Evolutionary conservation across 805 yeast species (phyloP), one percentile per base, ranked within the genome.

Genomic region (Candida chauliodis): DNA sequence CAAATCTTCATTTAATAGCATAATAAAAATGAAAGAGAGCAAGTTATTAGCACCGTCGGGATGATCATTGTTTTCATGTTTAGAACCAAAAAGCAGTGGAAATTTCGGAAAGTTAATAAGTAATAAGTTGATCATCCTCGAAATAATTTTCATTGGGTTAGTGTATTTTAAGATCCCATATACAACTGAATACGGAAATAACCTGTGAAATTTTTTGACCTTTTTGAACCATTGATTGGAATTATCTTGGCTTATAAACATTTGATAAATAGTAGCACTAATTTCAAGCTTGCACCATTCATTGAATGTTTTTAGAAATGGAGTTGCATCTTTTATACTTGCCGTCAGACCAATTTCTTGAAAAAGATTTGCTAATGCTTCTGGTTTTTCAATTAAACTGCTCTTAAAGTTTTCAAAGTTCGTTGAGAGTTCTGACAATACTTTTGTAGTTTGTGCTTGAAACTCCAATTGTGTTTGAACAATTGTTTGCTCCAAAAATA

Each of bases 241-340:
- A 44, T 78, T 78, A 55, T 91, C 98, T 37, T 78, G 81, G 1
- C 91, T 93, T 17, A 91, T 66, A 49, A 89, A 83, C 26, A 84
- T 49, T 46, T 86, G 88, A 59, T 86, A 90, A 2, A 91, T 62
- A 0, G 95, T 82, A 0, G 95, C 84, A 0, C 97, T 87, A 7
- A 87, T 59, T 55, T 89, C 91, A 8, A 91, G 75, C 44, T 88
- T 79, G 43, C 83, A 76, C 87, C 96, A 83, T 48, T 85, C 88
- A 29, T 87, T 69, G 46, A 90, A 81, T 34, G 85, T 75, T 45
- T 71, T 69, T 30, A 89, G 66, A 26, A 84, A 69, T 2, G 84
- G 83, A 5, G 91, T 76, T 34, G 88, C 64, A 7, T 84, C 77
- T 9, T 61, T 60, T 5, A 85, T 71, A 10, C 62, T 65, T 0